These are phyloP conservation scores for Colletotrichum limetticola DNA, from an alignment of 2,329 filamentous ascomycete genomes.

Conservation along the genomic window DNA sequence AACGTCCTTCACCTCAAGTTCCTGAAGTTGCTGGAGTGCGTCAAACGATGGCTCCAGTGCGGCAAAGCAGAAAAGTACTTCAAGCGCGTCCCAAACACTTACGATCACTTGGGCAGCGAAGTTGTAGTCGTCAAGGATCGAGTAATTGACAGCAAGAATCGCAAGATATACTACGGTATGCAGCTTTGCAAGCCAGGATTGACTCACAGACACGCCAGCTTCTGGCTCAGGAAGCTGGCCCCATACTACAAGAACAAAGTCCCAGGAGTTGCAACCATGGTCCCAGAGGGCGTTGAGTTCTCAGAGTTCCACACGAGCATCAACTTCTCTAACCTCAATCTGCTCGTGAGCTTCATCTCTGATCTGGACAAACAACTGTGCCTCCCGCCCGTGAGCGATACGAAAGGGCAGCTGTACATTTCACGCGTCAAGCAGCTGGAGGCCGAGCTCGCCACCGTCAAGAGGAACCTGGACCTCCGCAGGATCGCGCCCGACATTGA, in stretches of 20 bases:
- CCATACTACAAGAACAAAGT: background rate
- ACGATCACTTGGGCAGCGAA: slow-evolving; percentile 47
- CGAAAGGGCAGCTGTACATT: background rate
- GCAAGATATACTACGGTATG: slow-evolving; percentile 55
- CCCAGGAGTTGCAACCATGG: background rate
- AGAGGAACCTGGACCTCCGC: background rate
- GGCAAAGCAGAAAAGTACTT: slow-evolving; percentile 51
- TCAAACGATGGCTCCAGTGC: slow-evolving; percentile 54
- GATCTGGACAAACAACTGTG: background rate
- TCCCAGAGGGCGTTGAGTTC: background rate
- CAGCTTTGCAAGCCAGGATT: slow-evolving; percentile 51
- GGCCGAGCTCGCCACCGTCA: background rate
- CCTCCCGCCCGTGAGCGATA: background rate
- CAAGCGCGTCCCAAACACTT: slow-evolving; percentile 48
- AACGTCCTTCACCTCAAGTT: slow-evolving; percentile 59
- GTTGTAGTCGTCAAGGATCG: slow-evolving; percentile 53
- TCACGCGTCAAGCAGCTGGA: background rate
- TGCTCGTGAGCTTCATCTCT: background rate
- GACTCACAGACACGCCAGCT: background rate
- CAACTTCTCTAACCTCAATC: background rate
- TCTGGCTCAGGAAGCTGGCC: background rate
- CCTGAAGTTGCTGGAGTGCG: slow-evolving; percentile 45
- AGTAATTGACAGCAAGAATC: slow-evolving; percentile 47
- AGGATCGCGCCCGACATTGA: background rate
- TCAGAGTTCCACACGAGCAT: background rate